Evolutionary conservation across 306 rosid genomes (phyloP), one percentile per base, ranked within the genome.

Genomic region (Malus domestica): DNA sequence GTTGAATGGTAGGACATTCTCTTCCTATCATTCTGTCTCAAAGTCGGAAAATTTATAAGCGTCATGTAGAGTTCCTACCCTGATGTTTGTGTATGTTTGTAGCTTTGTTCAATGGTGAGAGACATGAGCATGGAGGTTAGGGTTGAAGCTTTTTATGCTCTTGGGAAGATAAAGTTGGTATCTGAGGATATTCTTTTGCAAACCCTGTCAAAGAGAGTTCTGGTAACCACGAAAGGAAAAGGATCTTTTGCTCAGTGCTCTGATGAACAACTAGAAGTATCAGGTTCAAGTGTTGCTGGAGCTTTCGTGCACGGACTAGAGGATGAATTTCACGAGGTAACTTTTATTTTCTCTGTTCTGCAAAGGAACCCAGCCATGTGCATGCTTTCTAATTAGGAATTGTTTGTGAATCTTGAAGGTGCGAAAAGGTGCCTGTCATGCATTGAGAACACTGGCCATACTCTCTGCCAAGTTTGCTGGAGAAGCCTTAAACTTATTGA

Each of bases 251-350:
- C 72, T 74, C 88, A 71, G 79, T 71, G 42, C 80, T 55, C 78
- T 18, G 74, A 83, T 38, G 92, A 85, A 78, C 91, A 87, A 81
- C 79, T 85, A 78, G 82, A 73, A 58, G 40, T 29, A 72, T 74
- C 83, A 67, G 87, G 91, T 49, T 76, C 79, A 32, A 85, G 73
- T 77, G 91, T 83, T 45, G 98, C 98, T 22, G 98, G 96, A 69
- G 92, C 91, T 77, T 65, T 90, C 30, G 78, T 94, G 78, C 98
- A 94, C 85, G 98, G 98, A 72, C 90, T 90, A 59, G 98, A 95
- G 86, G 98, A 95, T 83, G 98, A 92, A 85, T 92, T 88, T 86
- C 85, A 80, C 77, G 91, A 92, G 97, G 98, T 90, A 89, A 81
- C 27, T 30, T 22, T 38, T 69, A 32, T 23, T 33, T 20, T 27